Evolutionary conservation across 306 rosid species (phyloP).

Genomic region (Gillenia trifoliata): DNA sequence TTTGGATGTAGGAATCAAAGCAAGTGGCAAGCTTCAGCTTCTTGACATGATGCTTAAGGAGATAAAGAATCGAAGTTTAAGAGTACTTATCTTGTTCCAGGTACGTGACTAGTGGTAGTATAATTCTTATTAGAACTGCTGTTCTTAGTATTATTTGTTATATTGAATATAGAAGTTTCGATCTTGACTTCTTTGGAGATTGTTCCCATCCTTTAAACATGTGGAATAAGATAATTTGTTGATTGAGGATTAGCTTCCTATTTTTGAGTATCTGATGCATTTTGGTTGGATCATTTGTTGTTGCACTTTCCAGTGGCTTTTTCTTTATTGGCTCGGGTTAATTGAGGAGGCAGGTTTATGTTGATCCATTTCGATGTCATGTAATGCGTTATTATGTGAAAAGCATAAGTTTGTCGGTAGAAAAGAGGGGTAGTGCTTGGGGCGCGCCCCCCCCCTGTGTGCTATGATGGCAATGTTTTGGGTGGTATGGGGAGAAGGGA

Average conservation of each 20-base stretch:
- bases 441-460: no score
- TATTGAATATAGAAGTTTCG: not conserved
- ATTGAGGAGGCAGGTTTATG: no score
- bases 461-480: no score
- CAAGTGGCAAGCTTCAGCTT: conserved; percentile 85
- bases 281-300: not conserved
- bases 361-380: no score
- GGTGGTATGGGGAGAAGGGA: no score
- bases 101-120: conserved; percentile 28
- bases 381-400: no score
- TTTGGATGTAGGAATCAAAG: conserved; percentile 62
- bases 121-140: not conserved
- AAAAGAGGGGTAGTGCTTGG: no score
- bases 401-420: no score
- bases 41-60: conserved; percentile 83
- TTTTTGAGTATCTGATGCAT: not conserved
- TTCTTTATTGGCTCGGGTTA: not conserved
- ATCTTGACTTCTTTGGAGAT: not conserved
- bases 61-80: conserved; percentile 48
- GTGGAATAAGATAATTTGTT: not conserved
- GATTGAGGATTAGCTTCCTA: not conserved
- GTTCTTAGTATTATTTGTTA: not conserved
- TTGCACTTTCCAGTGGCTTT: not conserved
- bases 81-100: conserved; percentile 76
- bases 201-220: not conserved